phyloP scores from a whole-genome alignment of 208 protist genomes.

The Crithidia fasciculata region DNA sequence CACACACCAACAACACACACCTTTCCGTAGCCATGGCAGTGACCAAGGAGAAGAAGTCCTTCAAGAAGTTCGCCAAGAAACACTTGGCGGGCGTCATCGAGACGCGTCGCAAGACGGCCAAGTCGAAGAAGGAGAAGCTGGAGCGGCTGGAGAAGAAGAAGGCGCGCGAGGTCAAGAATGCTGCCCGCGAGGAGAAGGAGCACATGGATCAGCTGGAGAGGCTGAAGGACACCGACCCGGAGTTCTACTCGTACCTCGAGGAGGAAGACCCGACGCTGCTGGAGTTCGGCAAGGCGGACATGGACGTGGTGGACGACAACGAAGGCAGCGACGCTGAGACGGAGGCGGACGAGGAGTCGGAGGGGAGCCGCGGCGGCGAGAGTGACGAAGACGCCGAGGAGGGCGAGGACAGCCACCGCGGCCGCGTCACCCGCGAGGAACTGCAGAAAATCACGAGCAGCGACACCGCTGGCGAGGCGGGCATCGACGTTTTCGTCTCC shows the following conservation, averaged over 20 bases:
- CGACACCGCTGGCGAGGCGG: constrained; percentile 48
- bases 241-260: constrained; percentile 92
- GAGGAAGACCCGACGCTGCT: constrained; percentile 88
- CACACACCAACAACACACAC: too few relatives aligned
- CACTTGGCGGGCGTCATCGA: constrained; percentile 90
- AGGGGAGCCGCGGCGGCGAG: constrained; percentile 36
- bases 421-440: constrained; percentile 66
- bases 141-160: constrained; percentile 86
- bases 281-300: constrained; percentile 85
- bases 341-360: constrained; percentile 70
- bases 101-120: constrained; percentile 85
- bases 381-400: constrained; percentile 32
- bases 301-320: constrained; percentile 73
- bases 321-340: constrained; percentile 80
- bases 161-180: constrained; percentile 64
- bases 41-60: constrained; percentile 91
- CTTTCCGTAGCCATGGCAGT: constrained; percentile 42
- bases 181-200: constrained; percentile 82
- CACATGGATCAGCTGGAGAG: constrained; percentile 88
- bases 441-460: constrained; percentile 46
- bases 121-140: constrained; percentile 88
- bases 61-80: constrained; percentile 93
- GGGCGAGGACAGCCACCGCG: constrained; percentile 23
- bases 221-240: constrained; percentile 89
- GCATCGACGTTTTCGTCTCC: constrained; percentile 83